Evolutionary conservation across 2,329 filamentous ascomycete genomes (phyloP).

Genomic region (Aspergillus amoenus): DNA sequence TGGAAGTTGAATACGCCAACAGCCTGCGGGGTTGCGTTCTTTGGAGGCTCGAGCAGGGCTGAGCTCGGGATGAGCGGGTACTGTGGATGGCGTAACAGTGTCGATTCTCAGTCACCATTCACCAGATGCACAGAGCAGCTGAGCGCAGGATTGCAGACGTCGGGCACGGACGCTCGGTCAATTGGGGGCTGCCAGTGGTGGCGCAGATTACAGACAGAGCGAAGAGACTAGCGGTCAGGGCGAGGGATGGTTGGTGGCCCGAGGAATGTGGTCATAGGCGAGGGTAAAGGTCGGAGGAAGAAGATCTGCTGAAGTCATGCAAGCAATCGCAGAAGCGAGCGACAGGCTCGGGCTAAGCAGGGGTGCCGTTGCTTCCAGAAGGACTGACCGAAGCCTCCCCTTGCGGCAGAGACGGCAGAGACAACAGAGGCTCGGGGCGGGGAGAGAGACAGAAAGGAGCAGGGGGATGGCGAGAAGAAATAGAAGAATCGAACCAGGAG

Average conservation of each 20-base stretch:
- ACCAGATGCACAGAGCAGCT: neutral
- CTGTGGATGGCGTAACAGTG: neutral
- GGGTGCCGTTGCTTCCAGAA: conserved; percentile 11
- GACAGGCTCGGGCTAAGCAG: conserved; percentile 7
- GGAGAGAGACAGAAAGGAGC: neutral
- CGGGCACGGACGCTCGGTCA: conserved; percentile 21
- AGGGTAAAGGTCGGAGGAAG: conserved; percentile 8
- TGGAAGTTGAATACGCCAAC: neutral
- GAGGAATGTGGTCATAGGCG: conserved; percentile 5
- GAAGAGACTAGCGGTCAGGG: conserved; percentile 20
- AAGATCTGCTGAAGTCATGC: conserved; percentile 16
- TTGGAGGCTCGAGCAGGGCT: neutral
- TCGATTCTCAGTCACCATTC: neutral
- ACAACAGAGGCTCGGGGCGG: neutral
- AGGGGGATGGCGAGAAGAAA: neutral
- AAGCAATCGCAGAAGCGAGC: conserved; percentile 10
- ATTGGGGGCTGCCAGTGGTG: conserved; percentile 8
- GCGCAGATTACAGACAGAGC: neutral
- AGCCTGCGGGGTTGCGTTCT: neutral
- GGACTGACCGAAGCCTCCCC: neutral
- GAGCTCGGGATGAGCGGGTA: neutral
- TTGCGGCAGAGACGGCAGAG: neutral
- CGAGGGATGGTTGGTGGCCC: conserved; percentile 4
- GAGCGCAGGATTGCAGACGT: conserved; percentile 20
- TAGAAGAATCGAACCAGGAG: neutral